Percentiles rank a stretch among this genome's conserved stretches.
Conservation (phyloP, 2,329 filamentous ascomycete species). For the Metarhizium robertsii region DNA sequence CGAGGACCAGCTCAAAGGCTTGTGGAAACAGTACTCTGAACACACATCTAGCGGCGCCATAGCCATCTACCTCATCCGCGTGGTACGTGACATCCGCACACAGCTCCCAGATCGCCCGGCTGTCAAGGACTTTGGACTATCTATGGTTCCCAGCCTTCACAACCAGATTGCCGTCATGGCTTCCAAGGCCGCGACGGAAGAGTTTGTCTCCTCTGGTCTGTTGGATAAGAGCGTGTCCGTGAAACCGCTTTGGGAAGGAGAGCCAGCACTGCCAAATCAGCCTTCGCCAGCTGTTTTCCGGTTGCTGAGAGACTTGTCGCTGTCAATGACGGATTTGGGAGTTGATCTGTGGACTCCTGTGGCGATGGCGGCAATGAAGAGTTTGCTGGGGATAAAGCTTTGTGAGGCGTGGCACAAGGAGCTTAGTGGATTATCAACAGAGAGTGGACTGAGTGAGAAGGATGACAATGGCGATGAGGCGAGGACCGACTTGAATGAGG, state of each 20-base stretch:
- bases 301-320: slow-evolving; percentile 56
- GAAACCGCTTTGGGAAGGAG: slow-evolving; percentile 70
- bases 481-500: background rate
- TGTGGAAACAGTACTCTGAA: slow-evolving; percentile 39
- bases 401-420: slow-evolving; percentile 36
- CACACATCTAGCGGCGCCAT: slow-evolving; percentile 40
- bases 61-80: slow-evolving; percentile 60
- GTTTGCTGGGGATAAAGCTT: slow-evolving; percentile 41
- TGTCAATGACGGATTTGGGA: slow-evolving; percentile 60
- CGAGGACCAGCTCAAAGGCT: slow-evolving; percentile 40
- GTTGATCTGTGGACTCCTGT: slow-evolving; percentile 72
- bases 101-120: slow-evolving; percentile 47
- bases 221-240: slow-evolving; percentile 44
- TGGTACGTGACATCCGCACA: slow-evolving; percentile 64
- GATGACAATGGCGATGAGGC: background rate
- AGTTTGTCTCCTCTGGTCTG: slow-evolving; percentile 33
- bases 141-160: slow-evolving; percentile 57
- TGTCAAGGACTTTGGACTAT: slow-evolving; percentile 47
- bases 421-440: slow-evolving; percentile 20
- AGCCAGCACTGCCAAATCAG: slow-evolving; percentile 64
- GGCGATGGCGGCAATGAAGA: slow-evolving; percentile 56
- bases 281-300: slow-evolving; percentile 67
- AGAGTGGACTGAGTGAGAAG: slow-evolving; percentile 3
- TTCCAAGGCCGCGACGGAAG: slow-evolving; percentile 36
- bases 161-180: slow-evolving; percentile 47